Base-by-base conservation (phyloP, 352 stramenopile genomes). In the Hyaloperonospora arabidopsidis region DNA sequence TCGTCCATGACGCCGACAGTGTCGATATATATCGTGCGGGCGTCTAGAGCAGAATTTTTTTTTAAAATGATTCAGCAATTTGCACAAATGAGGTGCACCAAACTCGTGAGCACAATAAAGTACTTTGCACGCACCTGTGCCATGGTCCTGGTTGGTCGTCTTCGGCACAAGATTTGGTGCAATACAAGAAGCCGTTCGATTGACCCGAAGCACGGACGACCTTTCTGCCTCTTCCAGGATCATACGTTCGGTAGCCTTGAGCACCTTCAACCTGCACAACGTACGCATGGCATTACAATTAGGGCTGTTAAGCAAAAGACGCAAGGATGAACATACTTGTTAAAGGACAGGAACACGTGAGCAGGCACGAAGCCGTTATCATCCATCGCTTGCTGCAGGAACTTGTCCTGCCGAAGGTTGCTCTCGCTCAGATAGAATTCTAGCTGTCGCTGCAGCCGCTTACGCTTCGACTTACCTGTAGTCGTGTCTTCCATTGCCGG, bases 351-450 rank as follows among this genome's bases (percentile, higher is more conserved):
- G 44, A 90, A 76, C 32, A 85, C 59, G 29, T 67, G 49, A 34
- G 68, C 63, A 2, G 72, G 54, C 21, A 90, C 54, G 55, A 84
- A 88, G 29, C 73, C 76, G 29, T 80, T 41, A 18, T 72, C 70
- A 54, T 91, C 76, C 78, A 87, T 86, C 49, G 72, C 53, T 56
- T 89, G 72, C 57, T 82, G 76, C 52, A 91, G 54, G 57, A 88
- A 89, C 54, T 89, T 91, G 66, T 91, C 81, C 58, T 84, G 74
- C 5, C 78, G 74, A 38, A 91, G 57, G 57, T 89, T 91, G 61
- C 78, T 87, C 40, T 73, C 67, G 58, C 81, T 83, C 41, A 91
- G 50, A 40, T 89, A 89, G 59, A 91, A 89, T 72, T 91, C 78
- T 48, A 91, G 76, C 68, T 91, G 81, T 36, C 77, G 74, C 64